Conservation (phyloP, 345 rosid species). For the Brassica carinata region DNA sequence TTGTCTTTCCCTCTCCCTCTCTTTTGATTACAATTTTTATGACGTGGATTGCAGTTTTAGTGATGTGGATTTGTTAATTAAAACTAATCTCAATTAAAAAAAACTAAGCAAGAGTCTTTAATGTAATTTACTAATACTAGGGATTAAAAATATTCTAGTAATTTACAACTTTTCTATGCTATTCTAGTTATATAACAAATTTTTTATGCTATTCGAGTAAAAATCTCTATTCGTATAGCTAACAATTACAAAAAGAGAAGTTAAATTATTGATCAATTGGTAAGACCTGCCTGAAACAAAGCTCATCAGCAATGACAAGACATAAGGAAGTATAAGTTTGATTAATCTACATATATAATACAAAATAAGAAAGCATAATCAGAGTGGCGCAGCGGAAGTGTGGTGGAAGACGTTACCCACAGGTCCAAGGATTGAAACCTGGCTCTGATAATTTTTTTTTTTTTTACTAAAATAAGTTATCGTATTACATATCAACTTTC, state of each 20-base stretch:
- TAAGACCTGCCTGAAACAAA: neutral
- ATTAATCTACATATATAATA: neutral
- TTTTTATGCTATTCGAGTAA: neutral
- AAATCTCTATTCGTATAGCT: too few species aligned
- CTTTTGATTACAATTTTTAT: neutral
- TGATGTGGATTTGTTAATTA: neutral
- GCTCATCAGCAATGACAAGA: neutral
- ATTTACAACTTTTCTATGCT: neutral
- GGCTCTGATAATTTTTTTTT: slow-evolving; percentile 42
- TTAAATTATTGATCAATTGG: neutral
- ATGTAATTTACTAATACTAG: neutral
- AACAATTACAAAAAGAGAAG: neutral
- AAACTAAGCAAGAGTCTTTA: neutral
- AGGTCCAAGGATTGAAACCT: slow-evolving; percentile 86
- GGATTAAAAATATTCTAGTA: neutral
- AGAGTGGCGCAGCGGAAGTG: slow-evolving; percentile 92
- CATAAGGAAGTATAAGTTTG: neutral
- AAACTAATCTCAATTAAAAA: neutral
- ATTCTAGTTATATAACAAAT: neutral
- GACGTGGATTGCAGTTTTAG: neutral
- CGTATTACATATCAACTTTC: too few species aligned
- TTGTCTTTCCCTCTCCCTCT: neutral
- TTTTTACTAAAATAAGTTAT: neutral
- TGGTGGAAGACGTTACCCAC: slow-evolving; percentile 58
- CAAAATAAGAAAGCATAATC: slow-evolving; percentile 26